Base-by-base conservation (phyloP, 78 protist species). In the Polysphondylium violaceum region DNA sequence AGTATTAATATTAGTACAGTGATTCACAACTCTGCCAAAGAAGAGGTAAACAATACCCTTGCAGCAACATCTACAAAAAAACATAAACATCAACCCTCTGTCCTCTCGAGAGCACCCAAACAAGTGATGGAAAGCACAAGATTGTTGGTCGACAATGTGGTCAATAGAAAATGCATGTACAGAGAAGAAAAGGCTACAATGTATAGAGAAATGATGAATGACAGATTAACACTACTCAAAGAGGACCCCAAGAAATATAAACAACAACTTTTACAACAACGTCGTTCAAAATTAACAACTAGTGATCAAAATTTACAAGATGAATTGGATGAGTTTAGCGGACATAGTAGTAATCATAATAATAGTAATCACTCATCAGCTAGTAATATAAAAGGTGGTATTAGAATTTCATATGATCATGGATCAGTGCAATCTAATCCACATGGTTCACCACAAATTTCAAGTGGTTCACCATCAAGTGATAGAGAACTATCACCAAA, bases 91-190 rank as follows among this genome's bases (percentile, higher is more conserved):
- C 71, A 56, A 33, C 83, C 83, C 3, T 50, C 25, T 7, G 91
- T 83, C 8, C 6, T 83, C 19, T 83, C 91, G 5, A 31, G 79
- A 25, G 91, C 91, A 31, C 91, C 91, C 23, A 69, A 58, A 23
- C 76, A 83, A 27, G 69, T 83, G 0, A 83, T 69, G n/a, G 79
- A 83, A 4, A 53, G 71, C 3, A 83, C 91, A 9, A 51, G 74
- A 25, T 25, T 51, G 17, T 47, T 83, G 43, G 91, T 83, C 2
- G 77, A 83, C 40, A 51, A 31, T n/a, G 91, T 74, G 1, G 76
- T 83, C 44, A 60, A 67, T 41, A 29, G 71, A 55, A 83, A 83
- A 25, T 50, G 68, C 9, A 69, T 83, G 76, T 55, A 50, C 25
- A 61, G 59, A 27, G 74, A 63, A 14, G 74, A 61, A n/a, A 76